Evolutionary conservation across 768 basidiomycete genomes (phyloP).

Genomic region (Hericium coralloides): DNA sequence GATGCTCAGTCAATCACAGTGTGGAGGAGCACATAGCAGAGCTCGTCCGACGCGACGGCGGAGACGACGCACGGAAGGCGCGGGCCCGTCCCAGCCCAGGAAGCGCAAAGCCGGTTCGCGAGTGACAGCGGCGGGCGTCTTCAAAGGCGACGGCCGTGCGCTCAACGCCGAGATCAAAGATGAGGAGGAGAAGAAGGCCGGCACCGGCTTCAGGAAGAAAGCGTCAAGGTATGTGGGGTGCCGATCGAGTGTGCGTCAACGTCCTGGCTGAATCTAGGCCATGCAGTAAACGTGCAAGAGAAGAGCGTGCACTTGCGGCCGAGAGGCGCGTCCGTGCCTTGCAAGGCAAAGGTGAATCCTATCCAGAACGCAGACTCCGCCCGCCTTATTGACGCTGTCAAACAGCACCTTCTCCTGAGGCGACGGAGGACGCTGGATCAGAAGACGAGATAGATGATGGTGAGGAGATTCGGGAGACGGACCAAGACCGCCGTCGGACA

Average conservation of each 20-base stretch:
- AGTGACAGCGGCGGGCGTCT: slow-evolving; percentile 52
- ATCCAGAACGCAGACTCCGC: neutral
- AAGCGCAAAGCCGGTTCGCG: slow-evolving; percentile 69
- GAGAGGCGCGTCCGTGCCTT: slow-evolving; percentile 49
- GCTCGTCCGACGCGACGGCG: slow-evolving; percentile 44
- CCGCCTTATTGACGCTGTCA: neutral
- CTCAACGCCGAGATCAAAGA: slow-evolving; percentile 35
- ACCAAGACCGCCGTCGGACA: slow-evolving; percentile 39
- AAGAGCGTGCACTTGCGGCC: slow-evolving; percentile 69
- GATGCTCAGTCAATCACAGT: slow-evolving; percentile 30
- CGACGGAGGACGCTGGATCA: neutral
- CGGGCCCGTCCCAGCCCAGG: slow-evolving; percentile 51
- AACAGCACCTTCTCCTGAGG: neutral
- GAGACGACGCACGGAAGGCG: slow-evolving; percentile 29
- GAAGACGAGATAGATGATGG: slow-evolving; percentile 10
- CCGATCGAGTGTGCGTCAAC: neutral
- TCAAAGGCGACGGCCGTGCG: slow-evolving; percentile 45
- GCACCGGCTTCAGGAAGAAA: slow-evolving; percentile 62
- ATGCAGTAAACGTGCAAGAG: slow-evolving; percentile 65
- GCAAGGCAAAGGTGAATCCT: slow-evolving; percentile 25
- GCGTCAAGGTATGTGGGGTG: slow-evolving; percentile 44
- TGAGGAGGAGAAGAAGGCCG: slow-evolving; percentile 31
- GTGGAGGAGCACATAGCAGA: slow-evolving; percentile 70
- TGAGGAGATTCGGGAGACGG: slow-evolving; percentile 26
- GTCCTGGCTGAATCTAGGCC: neutral